Base-by-base conservation (phyloP, 129 eudicot species). In the Flaveria robusta region DNA sequence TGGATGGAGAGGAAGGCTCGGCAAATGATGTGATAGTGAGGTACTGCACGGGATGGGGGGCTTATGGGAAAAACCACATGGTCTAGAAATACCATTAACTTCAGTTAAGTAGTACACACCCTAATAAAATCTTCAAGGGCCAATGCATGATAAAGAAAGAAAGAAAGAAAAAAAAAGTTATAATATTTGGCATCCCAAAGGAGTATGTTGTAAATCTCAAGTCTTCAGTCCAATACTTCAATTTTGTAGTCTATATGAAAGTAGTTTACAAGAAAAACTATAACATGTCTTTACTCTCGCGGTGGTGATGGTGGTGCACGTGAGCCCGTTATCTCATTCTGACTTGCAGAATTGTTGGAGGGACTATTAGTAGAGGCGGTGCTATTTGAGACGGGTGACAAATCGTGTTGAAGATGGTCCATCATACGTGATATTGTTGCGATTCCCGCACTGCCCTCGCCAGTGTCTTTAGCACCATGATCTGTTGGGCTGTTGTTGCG, bases 361-460 rank as follows among this genome's bases (percentile, higher is more conserved):
- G 71, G 34, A 14, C 16, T 27, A 27, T 43, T 29, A 42, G 60
- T 14, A 43, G 70, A 27, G 29, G 16, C 29, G 42, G 3, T 11
- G 20, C 12, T 68, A 49, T 63, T 37, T 7, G 77, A 71, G 19
- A 71, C 13, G 29, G 77, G 82, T 62, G 77, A 50, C 15, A 50
- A 31, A 26, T 79, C 83, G 1, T 79, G 83, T 60, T 89, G 88
- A 66, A 89, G 93, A 75, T 73, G 93, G 76, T 86, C 97, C 96
- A 91, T 89, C 96, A 89, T 85, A 15, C 83, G 83, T 10, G 98
- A 81, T 65, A 87, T 83, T 26, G 93, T 84, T 9, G 96, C 81
- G 70, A 85, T 70, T 27, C 86, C 88, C 24, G 81, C 83, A 71
- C 81, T 86, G 29, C 83, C 86, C 29, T 87, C 96, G 56, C 90